A percentile compares a stretch with the other conserved stretches of the same genome.
phyloP scores from a whole-genome alignment of 768 basidiomycete genomes.

The Russula griseocarnosa region DNA sequence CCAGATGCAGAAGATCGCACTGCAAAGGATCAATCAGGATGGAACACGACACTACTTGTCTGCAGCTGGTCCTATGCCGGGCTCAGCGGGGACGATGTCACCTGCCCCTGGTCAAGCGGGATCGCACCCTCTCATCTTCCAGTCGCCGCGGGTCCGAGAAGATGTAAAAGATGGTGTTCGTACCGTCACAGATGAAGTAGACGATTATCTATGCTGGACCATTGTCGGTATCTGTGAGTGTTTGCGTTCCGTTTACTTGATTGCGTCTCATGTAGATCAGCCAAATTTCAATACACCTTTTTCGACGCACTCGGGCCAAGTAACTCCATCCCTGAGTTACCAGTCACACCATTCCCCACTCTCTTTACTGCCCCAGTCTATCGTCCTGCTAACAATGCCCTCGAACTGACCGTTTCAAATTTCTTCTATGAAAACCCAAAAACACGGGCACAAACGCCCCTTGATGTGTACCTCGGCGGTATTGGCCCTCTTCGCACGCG shows the following conservation, averaged over 20 bases:
- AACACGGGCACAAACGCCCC: conserved; percentile 57
- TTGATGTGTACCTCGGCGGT: conserved; percentile 87
- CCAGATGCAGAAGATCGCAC: conserved; percentile 94
- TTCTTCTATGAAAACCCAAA: conserved; percentile 80
- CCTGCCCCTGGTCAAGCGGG: conserved; percentile 80
- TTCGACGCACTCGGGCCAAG: conserved; percentile 86
- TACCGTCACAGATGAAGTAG: conserved; percentile 80
- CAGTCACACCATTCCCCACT: conserved; percentile 88
- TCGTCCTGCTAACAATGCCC: conserved; percentile 62
- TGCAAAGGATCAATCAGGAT: conserved; percentile 77
- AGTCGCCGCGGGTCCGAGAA: conserved; percentile 73
- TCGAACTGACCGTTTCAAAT: conserved; percentile 83
- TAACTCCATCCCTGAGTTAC: conserved; percentile 66
- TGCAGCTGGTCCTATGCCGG: conserved; percentile 80
- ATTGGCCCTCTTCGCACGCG: conserved; percentile 80
- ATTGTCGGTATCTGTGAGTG: conserved; percentile 89
- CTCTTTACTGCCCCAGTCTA: conserved; percentile 77
- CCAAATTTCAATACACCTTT: conserved; percentile 92
- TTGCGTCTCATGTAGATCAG: conserved; percentile 39
- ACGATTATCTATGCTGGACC: conserved; percentile 94
- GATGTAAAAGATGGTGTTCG: conserved; percentile 76
- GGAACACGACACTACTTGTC: conserved; percentile 85
- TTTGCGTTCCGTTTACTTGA: conserved; percentile 15
- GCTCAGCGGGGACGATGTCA: conserved; percentile 61
- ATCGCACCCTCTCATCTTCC: conserved; percentile 76